Base-by-base conservation (phyloP, 768 basidiomycete species). In the Panus rudis region DNA sequence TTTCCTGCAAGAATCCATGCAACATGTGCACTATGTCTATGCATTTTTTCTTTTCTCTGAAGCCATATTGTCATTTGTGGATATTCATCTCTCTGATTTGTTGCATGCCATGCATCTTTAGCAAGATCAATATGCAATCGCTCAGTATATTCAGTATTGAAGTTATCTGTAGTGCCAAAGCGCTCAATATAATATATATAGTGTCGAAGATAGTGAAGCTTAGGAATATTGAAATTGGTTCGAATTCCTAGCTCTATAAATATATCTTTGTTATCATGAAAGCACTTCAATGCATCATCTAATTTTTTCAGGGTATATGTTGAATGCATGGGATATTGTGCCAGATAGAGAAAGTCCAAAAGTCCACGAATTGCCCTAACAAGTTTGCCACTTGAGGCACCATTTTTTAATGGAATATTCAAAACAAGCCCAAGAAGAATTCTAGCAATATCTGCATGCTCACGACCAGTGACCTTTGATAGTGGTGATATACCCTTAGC, bases 281-380 rank as follows among this genome's bases (percentile, higher is more conserved):
- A 63, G 0, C 13, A 4, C 0, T 17, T 1, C 1, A 61, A 49
- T 0, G 51, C 51, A 0, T 45, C 45, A 1, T 53, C 28, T 1
- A 62, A 47, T 2, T 8, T 27, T 0, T 30, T 6, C 0, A 58
- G 52, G 1, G 57, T 52, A 1, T 19, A 28, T 0, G 24, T 13
- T 0, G 50, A 49, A 20, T 63, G 60, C 1, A 28, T 14, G 1
- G 46, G 44, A 16, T 45, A 59, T 25, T 56, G 56, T 1, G 58
- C 56, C 1, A 52, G 34, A 32, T 59, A 60, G 1, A 56, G 20
- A 32, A 61, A 59, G 37, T 61, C 58, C 0, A 60, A 39, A 13
- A 59, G 6, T 0, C 50, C 54, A 1, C 46, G 48, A 5, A 43
- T 37, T 1, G 54, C 54, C 17, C 48, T 33, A 1, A 56, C 42